Conservation (phyloP, 2,329 filamentous ascomycete species). For the Chaetomium strumarium region DNA sequence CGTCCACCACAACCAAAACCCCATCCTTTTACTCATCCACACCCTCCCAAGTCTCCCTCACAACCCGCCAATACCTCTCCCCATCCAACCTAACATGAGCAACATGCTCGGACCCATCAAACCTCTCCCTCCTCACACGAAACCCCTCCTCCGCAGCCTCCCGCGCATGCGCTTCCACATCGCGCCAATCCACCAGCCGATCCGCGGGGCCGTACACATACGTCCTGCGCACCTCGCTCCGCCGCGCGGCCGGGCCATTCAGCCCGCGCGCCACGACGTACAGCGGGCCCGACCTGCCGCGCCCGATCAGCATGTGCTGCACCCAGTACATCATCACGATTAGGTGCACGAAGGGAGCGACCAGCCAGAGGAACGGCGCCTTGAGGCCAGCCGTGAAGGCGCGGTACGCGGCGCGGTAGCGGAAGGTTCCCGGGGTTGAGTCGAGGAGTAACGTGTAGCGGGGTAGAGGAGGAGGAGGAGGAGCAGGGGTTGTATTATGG, state of each 20-base stretch:
- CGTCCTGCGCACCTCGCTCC: constrained; percentile 37
- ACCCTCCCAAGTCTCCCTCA: constrained; percentile 42
- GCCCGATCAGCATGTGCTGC: constrained; percentile 4
- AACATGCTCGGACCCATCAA: constrained; percentile 45
- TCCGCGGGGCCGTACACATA: constrained; percentile 50
- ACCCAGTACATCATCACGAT: constrained; percentile 16
- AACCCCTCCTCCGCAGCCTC: constrained; percentile 38
- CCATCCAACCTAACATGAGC: constrained; percentile 41
- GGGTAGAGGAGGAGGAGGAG: constrained; percentile 5
- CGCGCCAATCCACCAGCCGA: constrained; percentile 38
- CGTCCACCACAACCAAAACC: neutral
- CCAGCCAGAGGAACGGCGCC: neutral
- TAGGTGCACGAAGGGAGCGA: constrained; percentile 16
- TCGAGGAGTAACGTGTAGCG: constrained; percentile 26
- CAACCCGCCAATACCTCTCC: constrained; percentile 45
- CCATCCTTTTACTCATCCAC: neutral
- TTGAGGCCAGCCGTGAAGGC: constrained; percentile 18
- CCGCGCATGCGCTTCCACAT: constrained; percentile 44
- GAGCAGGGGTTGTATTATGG: neutral
- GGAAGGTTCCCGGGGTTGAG: constrained; percentile 25
- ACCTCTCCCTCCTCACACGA: constrained; percentile 39
- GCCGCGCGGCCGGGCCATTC: constrained; percentile 9
- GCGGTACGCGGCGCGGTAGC: constrained; percentile 15
- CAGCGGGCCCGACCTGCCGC: constrained; percentile 9
- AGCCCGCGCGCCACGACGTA: constrained; percentile 8